A percentile compares a stretch with the other conserved stretches of the same genome.
These are phyloP conservation scores for Amanita molliuscula DNA, from an alignment of 768 basidiomycete genomes.

Conservation along the genomic window DNA sequence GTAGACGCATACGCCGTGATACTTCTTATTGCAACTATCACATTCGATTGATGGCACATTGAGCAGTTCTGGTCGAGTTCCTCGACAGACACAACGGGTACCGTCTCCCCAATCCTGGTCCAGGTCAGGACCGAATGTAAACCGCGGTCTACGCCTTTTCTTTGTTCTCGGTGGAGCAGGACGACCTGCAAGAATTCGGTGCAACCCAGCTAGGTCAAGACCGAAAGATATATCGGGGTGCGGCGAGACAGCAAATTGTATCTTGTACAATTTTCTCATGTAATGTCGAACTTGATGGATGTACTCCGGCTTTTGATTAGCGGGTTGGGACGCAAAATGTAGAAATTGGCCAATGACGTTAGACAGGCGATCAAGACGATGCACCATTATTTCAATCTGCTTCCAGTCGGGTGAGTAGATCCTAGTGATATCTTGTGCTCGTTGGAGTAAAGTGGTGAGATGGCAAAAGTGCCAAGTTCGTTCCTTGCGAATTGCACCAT, in stretches of 20 bases:
- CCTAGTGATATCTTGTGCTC: constrained; percentile 71
- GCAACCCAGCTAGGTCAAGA: constrained; percentile 71
- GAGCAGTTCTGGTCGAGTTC: constrained; percentile 49
- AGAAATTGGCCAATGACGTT: constrained; percentile 73
- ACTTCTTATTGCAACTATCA: constrained; percentile 51
- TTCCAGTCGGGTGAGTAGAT: constrained; percentile 76
- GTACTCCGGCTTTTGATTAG: constrained; percentile 66
- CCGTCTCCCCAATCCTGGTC: constrained; percentile 66
- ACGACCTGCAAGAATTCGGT: constrained; percentile 68
- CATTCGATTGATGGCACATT: constrained; percentile 59
- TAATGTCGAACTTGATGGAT: constrained; percentile 81
- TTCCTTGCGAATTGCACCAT: constrained; percentile 73
- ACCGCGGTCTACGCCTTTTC: constrained; percentile 47
- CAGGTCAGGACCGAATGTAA: constrained; percentile 68
- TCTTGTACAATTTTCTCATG: constrained; percentile 84
- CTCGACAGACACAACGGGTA: constrained; percentile 76
- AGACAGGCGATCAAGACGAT: constrained; percentile 67
- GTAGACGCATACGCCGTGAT: constrained; percentile 72
- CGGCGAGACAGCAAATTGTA: constrained; percentile 82
- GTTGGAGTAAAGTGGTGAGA: constrained; percentile 56
- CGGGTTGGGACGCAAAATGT: constrained; percentile 55
- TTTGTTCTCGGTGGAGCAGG: constrained; percentile 41
- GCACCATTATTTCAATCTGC: constrained; percentile 70
- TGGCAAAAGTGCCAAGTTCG: constrained; percentile 80
- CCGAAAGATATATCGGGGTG: constrained; percentile 76